Evolutionary conservation across 495 filamentous ascomycete species (phyloP), one percentile per base, ranked within the genome.

Genomic region (Penicillium verhagenii): DNA sequence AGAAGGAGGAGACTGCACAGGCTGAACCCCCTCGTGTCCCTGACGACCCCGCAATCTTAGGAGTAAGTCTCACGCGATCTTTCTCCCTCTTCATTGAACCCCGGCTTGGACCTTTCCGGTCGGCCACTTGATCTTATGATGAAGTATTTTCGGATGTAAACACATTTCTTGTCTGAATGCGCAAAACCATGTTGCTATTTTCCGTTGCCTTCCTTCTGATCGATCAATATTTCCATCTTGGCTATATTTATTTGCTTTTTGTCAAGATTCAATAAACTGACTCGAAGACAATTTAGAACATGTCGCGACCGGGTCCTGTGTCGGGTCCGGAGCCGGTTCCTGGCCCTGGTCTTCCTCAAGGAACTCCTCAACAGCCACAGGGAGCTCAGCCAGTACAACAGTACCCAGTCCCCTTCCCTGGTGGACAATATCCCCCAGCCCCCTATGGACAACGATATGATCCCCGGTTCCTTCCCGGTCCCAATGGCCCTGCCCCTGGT

Each of bases 181-280:
- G 89, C 90, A 96, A 94, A 87, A 75, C 78, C 79, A 71, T 96
- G 91, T 92, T 83, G 91, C 96, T 74, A 87, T 89, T 35, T 88
- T 95, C 91, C 92, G 92, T 96, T 97, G 92, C 92, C 92, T 96
- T 97, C 92, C 92, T 96, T 95, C 92, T 97, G 92, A 78, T 70
- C 55, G 66, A 76, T 74, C 71, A 70, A 57, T 61, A 47, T 44
- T 43, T 28, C 28, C 51, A 42, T 40, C 47, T 48, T 38, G 13
- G 45, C 48, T 44, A 23, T 14, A 39, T 40, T 43, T 28, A 42
- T 11, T 37, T 49, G 46, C 13, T 56, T 11, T 24, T 52, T n/a
- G 54, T 33, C n/a, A 26, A 25, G 33, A 31, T 46, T n/a, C 39
- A 39, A 52, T 21, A 50, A 53, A 49, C 66, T 72, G 58, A 72